Evolutionary conservation across 768 basidiomycete genomes (phyloP).

Genomic region (Leucosporidium scottii): DNA sequence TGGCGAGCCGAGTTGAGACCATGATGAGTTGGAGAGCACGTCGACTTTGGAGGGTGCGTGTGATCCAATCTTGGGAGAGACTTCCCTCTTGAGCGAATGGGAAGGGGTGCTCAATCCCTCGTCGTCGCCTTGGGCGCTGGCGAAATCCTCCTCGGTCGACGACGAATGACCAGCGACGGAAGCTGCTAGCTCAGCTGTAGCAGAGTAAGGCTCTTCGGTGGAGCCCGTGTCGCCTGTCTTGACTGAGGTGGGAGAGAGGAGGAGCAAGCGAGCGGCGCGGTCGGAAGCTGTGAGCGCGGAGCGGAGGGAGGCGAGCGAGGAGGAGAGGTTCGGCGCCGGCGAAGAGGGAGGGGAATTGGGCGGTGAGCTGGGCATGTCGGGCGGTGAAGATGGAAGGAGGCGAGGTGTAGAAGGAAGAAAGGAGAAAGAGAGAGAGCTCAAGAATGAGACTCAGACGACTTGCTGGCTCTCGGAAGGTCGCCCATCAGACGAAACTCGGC

Average conservation of each 20-base stretch:
- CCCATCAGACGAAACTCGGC: too few species aligned
- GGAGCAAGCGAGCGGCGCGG: too few species aligned
- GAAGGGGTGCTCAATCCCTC: background rate
- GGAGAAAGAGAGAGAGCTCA: too few species aligned
- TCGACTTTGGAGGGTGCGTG: background rate
- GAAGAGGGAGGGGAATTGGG: too few species aligned
- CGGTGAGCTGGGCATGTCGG: too few species aligned
- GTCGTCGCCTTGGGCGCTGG: background rate
- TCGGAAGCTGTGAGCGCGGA: too few species aligned
- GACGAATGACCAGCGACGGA: background rate
- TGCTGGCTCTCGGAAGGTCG: too few species aligned
- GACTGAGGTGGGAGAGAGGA: background rate
- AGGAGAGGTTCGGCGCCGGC: too few species aligned
- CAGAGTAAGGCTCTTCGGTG: constrained; percentile 11
- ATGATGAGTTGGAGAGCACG: background rate
- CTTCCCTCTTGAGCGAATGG: background rate
- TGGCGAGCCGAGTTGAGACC: background rate
- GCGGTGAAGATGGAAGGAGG: too few species aligned
- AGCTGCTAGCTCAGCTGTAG: constrained; percentile 9
- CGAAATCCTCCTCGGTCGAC: background rate
- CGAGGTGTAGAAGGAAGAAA: too few species aligned
- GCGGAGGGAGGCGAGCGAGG: too few species aligned
- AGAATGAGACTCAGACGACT: too few species aligned
- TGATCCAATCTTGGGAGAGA: background rate
- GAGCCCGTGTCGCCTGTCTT: constrained; percentile 23